Conservation (phyloP, 75 land plant species). For the Pseudotsuga menziesii region DNA sequence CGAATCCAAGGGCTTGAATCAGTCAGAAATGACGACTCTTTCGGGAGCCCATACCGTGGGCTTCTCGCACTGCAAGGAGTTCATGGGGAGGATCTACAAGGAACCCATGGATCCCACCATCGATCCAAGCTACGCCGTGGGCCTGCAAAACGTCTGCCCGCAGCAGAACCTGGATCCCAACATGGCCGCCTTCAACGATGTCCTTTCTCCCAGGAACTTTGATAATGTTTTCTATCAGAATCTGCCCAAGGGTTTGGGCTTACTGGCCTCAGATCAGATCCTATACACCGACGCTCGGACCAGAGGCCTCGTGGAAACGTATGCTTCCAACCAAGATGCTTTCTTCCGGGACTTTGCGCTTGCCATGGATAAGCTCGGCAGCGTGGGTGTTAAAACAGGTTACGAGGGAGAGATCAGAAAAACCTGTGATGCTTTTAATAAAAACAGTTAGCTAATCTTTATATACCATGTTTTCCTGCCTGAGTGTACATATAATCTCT, state of each 20-base stretch:
- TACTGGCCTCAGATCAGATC: conserved; percentile 47
- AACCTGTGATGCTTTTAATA: too few species aligned
- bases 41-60: conserved; percentile 59
- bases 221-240: conserved; percentile 60
- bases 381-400: conserved; percentile 41
- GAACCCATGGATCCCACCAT: conserved; percentile 25
- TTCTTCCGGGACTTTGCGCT: conserved; percentile 53
- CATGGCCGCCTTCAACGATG: conserved; percentile 57
- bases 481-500: too few species aligned
- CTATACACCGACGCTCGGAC: conserved; percentile 37
- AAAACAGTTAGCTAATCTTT: too few species aligned
- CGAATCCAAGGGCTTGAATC: conserved; percentile 37
- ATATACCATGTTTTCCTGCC: too few species aligned
- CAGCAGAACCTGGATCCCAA: conserved; percentile 32
- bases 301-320: conserved; percentile 34
- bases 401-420: not conserved
- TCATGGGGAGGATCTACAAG: conserved; percentile 24
- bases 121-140: conserved; percentile 35
- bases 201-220: conserved; percentile 56
- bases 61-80: conserved; percentile 54
- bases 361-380: conserved; percentile 58
- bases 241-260: conserved; percentile 38
- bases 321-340: conserved; percentile 41
- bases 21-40: conserved; percentile 53
- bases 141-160: conserved; percentile 45